Base-by-base conservation (phyloP, 257 asterid genomes). In the Asclepias syriaca region DNA sequence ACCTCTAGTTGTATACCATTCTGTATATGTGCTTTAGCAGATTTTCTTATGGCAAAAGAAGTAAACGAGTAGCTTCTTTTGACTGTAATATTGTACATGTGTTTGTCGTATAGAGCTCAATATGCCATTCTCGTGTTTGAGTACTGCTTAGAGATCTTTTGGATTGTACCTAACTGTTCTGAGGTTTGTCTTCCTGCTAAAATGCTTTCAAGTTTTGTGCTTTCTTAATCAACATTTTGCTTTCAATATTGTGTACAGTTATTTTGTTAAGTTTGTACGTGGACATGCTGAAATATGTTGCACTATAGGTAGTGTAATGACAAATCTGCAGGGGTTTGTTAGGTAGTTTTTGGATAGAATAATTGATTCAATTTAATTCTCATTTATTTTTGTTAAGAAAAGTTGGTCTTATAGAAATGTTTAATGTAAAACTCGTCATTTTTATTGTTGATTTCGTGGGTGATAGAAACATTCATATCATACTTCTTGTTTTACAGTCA, bases 401-500 rank as follows among this genome's bases (percentile, higher is more conserved):
- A 40, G 45, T 6, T 8, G 45, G 8, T 40, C 45, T 8, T 40
- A 29, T 29, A 29, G 34, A 40, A 40, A 40, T 6, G n/a, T 29
- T 43, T 4, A 22, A 51, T 54, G 58, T 49, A 24, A 7, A 37
- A n/a, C 3, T 18, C 1, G 16, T 32, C 11, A 53, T 53, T 16
- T 53, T 34, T 57, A 21, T 55, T 57, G 27, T 60, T 60, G 5
- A 14, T 6, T 29, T 4, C 15, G 3, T 60, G 3, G 16, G 29
- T 71, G 59, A 73, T 57, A 58, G 59, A 73, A 51, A 58, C 72
- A 64, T 29, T 73, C 56, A 72, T 37, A 5, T 37, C 56, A 21
- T 45, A 5, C 65, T 73, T 64, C 5, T 6, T 74, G 24, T 78
- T 69, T 65, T 54, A 81, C 89, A 94, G 98, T 95, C 99, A 0